Evolutionary conservation across 2,329 filamentous ascomycete genomes (phyloP).

Genomic region (Colletotrichum musicola): DNA sequence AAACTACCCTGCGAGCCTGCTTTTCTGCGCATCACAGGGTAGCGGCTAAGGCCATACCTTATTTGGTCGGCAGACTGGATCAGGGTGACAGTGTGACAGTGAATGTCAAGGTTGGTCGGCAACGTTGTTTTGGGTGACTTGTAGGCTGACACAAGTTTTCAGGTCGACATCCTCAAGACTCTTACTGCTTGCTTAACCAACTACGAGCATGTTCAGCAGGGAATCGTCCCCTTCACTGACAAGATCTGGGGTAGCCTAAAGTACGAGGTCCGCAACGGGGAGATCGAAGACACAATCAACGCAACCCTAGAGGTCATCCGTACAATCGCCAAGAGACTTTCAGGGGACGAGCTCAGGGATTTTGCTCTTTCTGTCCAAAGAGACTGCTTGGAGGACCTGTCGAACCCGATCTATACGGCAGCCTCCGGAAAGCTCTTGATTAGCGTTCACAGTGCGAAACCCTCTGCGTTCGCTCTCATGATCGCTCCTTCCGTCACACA

Average conservation of each 20-base stretch:
- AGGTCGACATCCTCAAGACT: slow-evolving; percentile 69
- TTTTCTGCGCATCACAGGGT: slow-evolving; percentile 65
- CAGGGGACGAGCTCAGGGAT: slow-evolving; percentile 57
- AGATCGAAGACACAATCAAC: slow-evolving; percentile 69
- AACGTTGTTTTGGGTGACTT: too few relatives aligned
- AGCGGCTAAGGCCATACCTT: slow-evolving; percentile 62
- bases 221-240: slow-evolving; percentile 61
- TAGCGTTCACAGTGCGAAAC: slow-evolving; percentile 62
- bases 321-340: slow-evolving; percentile 60
- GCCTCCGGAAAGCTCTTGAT: slow-evolving; percentile 66
- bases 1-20: slow-evolving; percentile 64
- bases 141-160: slow-evolving; percentile 5
- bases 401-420: slow-evolving; percentile 64
- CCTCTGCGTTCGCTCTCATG: slow-evolving; percentile 61
- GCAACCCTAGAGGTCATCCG: slow-evolving; percentile 67
- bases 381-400: slow-evolving; percentile 67
- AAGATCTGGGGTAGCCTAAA: slow-evolving; percentile 72
- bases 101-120: slow-evolving; percentile 63
- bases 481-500: slow-evolving; percentile 61
- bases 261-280: slow-evolving; percentile 72
- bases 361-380: slow-evolving; percentile 63
- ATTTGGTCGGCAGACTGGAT: slow-evolving; percentile 68
- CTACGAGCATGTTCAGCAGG: slow-evolving; percentile 61
- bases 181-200: slow-evolving; percentile 65
- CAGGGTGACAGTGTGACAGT: slow-evolving; percentile 70